Evolutionary conservation across 768 basidiomycete genomes (phyloP), one percentile per base, ranked within the genome.

Genomic region (Cyathus striatus): DNA sequence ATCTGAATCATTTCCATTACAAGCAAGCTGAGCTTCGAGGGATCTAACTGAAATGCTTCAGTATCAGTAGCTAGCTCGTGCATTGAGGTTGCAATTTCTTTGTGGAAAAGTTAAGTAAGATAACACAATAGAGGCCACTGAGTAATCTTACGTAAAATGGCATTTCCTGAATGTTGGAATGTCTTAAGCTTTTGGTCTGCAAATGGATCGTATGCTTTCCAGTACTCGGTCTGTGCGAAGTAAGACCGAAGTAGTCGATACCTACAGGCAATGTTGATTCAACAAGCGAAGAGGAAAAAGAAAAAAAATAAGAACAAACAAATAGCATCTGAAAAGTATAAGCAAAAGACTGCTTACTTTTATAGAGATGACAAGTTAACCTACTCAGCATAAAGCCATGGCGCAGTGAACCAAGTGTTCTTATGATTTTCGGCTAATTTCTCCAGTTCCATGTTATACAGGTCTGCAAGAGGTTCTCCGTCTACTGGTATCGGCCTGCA

Each of bases 331-430:
- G 47, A n/a, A n/a, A n/a, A n/a, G n/a, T n/a, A n/a, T n/a, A n/a
- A n/a, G n/a, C n/a, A n/a, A n/a, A n/a, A n/a, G n/a, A n/a, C n/a
- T n/a, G n/a, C n/a, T n/a, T n/a, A n/a, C n/a, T n/a, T n/a, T n/a
- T n/a, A n/a, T n/a, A n/a, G 36, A 7, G 5, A 40, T 17, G 24
- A 40, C n/a, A 16, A 16, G 5, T 41, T 6, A 32, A 40, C 43
- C 50, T 68, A 96, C 84, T 97, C 95, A 44, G 92, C 91, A 59
- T 75, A 97, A n/a, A 99, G 73, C 95, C 95, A 99, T 1, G 93
- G 90, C 4, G 89, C 81, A 6, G 79, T 86, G 57, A 90, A 92
- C 95, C 95, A 99, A 0, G 85, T 87, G 46, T 82, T 73, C 52
- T 72, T 69, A 3, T 62, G 59, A 1, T 68, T 58, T 21, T 66